Evolutionary conservation across 139 green algal species (phyloP), one percentile per base, ranked within the genome.

Genomic region (Chlorella sp.): DNA sequence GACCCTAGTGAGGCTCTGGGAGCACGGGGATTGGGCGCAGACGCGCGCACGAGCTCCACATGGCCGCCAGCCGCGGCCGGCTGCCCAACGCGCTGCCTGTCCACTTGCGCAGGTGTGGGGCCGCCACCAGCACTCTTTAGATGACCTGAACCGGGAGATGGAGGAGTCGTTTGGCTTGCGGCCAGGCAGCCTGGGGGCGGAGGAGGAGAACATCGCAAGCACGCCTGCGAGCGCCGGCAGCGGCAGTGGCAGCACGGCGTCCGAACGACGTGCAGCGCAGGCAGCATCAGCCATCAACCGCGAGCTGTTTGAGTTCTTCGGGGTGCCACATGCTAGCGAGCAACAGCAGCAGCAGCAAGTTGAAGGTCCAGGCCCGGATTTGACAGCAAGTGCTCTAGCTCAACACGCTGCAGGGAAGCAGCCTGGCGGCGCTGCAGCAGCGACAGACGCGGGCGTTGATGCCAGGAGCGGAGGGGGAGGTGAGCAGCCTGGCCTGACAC

Each of bases 401-500:
- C n/a, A n/a, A n/a, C n/a, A n/a, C n/a, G n/a, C n/a, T n/a, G n/a
- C n/a, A n/a, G n/a, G n/a, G n/a, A n/a, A n/a, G n/a, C n/a, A n/a
- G n/a, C n/a, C n/a, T n/a, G n/a, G 23, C 14, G 53, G 23, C 19
- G 23, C 53, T 11, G 53, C 53, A 62, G 46, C 46, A 55, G 46
- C 46, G 46, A 17, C 46, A n/a, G n/a, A n/a, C n/a, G n/a, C n/a
- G n/a, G n/a, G n/a, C n/a, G n/a, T n/a, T n/a, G n/a, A n/a, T n/a
- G n/a, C n/a, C n/a, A n/a, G 46, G 14, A 55, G 46, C 17, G 17
- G 46, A 55, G 17, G 46, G 14, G 17, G 21, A 21, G 33, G 56
- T 63, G 56, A 63, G 56, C 23, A 21, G 17, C 17, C 25, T 19
- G 19, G 69, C 5, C 70, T 91, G 33, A 91, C 82, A 0, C 87